phyloP scores from a whole-genome alignment of 495 filamentous ascomycete genomes.

The Melanomma pulvis-pyrius region DNA sequence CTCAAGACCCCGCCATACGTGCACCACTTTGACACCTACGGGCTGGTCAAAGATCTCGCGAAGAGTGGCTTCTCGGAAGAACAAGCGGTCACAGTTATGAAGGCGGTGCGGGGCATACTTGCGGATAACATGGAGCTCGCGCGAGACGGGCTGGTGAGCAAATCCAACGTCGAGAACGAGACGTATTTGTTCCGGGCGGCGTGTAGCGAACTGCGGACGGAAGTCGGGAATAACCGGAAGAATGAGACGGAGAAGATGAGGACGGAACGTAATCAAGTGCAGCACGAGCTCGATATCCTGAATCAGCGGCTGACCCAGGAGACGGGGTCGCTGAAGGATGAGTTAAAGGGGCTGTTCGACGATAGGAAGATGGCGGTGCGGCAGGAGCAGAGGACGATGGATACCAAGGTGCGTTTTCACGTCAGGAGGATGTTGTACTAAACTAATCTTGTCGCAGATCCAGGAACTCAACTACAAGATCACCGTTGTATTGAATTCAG shows the following conservation, averaged over 20 bases:
- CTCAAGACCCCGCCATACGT: slow-evolving; percentile 76
- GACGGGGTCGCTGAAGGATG: slow-evolving; percentile 76
- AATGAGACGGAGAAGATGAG: slow-evolving; percentile 70
- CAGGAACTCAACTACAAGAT: slow-evolving; percentile 95
- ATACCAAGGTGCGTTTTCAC: slow-evolving; percentile 59
- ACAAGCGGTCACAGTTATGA: slow-evolving; percentile 83
- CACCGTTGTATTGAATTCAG: slow-evolving; percentile 79
- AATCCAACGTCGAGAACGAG: slow-evolving; percentile 83
- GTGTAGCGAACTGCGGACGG: slow-evolving; percentile 86
- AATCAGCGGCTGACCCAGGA: slow-evolving; percentile 82
- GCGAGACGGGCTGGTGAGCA: slow-evolving; percentile 71
- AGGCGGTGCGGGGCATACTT: slow-evolving; percentile 75
- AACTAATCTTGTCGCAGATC: slow-evolving; percentile 56
- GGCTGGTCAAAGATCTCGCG: slow-evolving; percentile 75
- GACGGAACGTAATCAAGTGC: slow-evolving; percentile 77
- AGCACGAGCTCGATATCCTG: slow-evolving; percentile 92
- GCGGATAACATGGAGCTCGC: slow-evolving; percentile 79
- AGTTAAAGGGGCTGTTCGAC: slow-evolving; percentile 92
- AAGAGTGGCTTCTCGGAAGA: slow-evolving; percentile 66
- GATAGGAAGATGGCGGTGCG: slow-evolving; percentile 91
- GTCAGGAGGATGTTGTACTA: slow-evolving; percentile 25
- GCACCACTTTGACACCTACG: slow-evolving; percentile 95
- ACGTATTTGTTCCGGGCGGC: slow-evolving; percentile 92
- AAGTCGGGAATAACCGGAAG: slow-evolving; percentile 61
- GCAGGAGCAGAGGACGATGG: slow-evolving; percentile 79